Base-by-base conservation (phyloP, 768 basidiomycete species). In the Leucosporidium scottii region DNA sequence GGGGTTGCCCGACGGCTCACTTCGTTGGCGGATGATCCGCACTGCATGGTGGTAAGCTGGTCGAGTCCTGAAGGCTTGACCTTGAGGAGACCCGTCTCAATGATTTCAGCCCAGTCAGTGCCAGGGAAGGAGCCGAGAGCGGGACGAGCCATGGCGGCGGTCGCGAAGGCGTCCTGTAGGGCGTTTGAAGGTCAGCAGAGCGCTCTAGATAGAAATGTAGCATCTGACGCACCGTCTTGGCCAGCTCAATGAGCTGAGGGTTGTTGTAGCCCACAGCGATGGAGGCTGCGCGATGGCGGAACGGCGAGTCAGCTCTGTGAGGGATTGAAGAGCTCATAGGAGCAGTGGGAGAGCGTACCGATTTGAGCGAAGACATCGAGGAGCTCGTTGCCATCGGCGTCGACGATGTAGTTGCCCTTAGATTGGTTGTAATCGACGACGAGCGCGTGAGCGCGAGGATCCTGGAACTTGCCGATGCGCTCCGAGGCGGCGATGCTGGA, bases 341-440 rank as follows among this genome's bases (percentile, higher is more conserved):
- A 44, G 39, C 30, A 54, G 25, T 34, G 34, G 10, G 39, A 44
- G 44, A 2, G 49, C 59, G 30, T 51, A 7, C 54, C 69, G 53
- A 79, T 79, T 67, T 80, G 79, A 1, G 79, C 78, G 65, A 71
- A 72, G 8, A 80, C 79, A 58, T 81, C 81, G 31, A 81, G 76
- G 17, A 79, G 61, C 49, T 69, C 68, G 72, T 81, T 81, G 15
- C 79, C 80, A 65, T 81, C 81, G 3, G 76, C 81, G 63, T 81
- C 81, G 25, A 76, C 75, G 7, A 81, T 55, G 72, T 78, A 81
- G 74, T 81, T 81, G 18, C 78, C 75, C 31, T 18, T 21, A 54
- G 21, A 31, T 21, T 36, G 4, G 21, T 20, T 23, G 31, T 28
- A 28, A 55, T 71, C 72, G 10, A 65, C 74, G 28, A 76, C 74